A percentile compares a stretch with the other conserved stretches of the same genome.
phyloP scores from a whole-genome alignment of 2,329 filamentous ascomycete genomes.

The Microcyclospora tardicrescens region DNA sequence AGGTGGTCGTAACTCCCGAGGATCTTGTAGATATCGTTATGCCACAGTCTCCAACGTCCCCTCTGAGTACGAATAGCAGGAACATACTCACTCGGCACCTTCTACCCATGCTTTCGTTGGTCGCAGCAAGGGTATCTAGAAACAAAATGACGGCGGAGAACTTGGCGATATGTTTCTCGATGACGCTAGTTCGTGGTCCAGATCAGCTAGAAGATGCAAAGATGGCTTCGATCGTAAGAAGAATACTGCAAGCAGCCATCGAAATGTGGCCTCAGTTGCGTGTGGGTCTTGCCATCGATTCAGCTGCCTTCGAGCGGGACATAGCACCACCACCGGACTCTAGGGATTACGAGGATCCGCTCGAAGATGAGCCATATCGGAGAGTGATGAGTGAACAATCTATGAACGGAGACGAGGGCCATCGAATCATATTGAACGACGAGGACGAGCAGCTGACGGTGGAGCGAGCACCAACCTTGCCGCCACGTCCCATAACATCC shows the following conservation, averaged over 20 bases:
- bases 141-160: constrained; percentile 46
- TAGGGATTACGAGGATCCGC: constrained; percentile 37
- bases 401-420: constrained; percentile 14
- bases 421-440: constrained; percentile 32
- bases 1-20: constrained; percentile 27
- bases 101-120: constrained; percentile 37
- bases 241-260: constrained; percentile 37
- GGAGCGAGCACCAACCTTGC: constrained; percentile 22
- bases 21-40: constrained; percentile 34
- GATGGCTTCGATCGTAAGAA: constrained; percentile 38
- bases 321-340: constrained; percentile 27
- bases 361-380: constrained; percentile 19
- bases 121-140: constrained; percentile 32
- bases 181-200: constrained; percentile 38
- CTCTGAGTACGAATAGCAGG: constrained; percentile 32
- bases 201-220: constrained; percentile 44
- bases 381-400: constrained; percentile 9
- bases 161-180: constrained; percentile 41
- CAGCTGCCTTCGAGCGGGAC: constrained; percentile 26
- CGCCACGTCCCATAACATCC: constrained; percentile 20
- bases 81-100: constrained; percentile 39
- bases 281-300: constrained; percentile 28
- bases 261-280: constrained; percentile 32
- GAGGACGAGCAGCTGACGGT: constrained; percentile 22
- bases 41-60: constrained; percentile 33